These are phyloP conservation scores for Talaromyces ruber DNA, from an alignment of 495 filamentous ascomycete species.

Conservation along the genomic window DNA sequence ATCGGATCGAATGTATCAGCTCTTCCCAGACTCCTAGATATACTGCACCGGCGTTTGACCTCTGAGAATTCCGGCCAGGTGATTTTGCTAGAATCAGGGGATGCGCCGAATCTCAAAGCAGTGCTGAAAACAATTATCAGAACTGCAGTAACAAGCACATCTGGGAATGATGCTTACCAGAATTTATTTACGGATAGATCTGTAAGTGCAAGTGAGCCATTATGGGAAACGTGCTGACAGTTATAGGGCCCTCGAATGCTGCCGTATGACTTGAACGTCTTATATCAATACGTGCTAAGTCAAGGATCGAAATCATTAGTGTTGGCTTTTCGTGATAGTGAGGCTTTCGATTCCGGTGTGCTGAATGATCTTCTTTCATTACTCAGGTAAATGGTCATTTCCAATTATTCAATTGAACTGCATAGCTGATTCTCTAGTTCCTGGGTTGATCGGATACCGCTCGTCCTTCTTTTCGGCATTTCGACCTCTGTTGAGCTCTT, in stretches of 20 bases:
- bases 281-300: constrained; percentile 55
- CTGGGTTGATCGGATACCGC: constrained; percentile 84
- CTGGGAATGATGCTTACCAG: constrained; percentile 34
- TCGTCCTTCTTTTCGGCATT: constrained; percentile 78
- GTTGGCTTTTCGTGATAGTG: constrained; percentile 80
- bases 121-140: constrained; percentile 76
- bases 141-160: constrained; percentile 52
- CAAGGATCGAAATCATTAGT: constrained; percentile 54
- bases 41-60: constrained; percentile 51
- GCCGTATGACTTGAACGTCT: constrained; percentile 85
- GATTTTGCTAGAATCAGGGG: constrained; percentile 67
- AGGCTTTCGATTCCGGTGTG: constrained; percentile 78
- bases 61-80: constrained; percentile 40
- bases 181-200: constrained; percentile 41
- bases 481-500: constrained; percentile 88
- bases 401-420: not conserved
- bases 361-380: constrained; percentile 71
- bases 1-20: constrained; percentile 82
- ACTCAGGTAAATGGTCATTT: constrained; percentile 47
- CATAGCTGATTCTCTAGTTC: constrained; percentile 42
- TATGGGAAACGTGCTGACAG: not conserved
- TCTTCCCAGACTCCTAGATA: constrained; percentile 57
- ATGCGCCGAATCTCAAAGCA: constrained; percentile 75
- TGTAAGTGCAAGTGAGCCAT: constrained; percentile 25
- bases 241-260: constrained; percentile 59